Conservation (phyloP, 345 rosid genomes). For the Erysimum cheiranthoides region DNA sequence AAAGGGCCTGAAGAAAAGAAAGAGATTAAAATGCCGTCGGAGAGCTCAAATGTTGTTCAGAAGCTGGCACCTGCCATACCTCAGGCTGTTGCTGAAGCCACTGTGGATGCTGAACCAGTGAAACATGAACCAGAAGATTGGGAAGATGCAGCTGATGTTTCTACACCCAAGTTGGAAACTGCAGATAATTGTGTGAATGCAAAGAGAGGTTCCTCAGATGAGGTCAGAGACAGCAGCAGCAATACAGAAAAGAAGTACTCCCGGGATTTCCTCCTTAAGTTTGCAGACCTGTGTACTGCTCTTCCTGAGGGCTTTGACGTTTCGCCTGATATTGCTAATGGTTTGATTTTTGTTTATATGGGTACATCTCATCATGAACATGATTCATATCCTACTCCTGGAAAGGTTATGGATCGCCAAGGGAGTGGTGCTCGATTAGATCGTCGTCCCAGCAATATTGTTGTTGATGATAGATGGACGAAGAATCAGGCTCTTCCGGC, state of each 20-base stretch:
- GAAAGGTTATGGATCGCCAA: constrained; percentile 70
- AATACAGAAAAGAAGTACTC: constrained; percentile 77
- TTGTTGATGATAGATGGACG: constrained; percentile 75
- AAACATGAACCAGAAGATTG: constrained; percentile 92
- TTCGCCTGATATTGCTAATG: constrained; percentile 57
- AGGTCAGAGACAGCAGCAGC: constrained; percentile 49
- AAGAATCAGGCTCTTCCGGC: constrained; percentile 56
- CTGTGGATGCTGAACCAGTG: constrained; percentile 47
- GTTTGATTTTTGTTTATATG: constrained; percentile 47
- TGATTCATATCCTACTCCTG: constrained; percentile 63
- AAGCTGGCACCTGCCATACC: constrained; percentile 48
- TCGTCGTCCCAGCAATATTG: constrained; percentile 69
- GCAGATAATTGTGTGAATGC: constrained; percentile 42
- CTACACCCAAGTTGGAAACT: constrained; percentile 77
- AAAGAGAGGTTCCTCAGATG: constrained; percentile 44
- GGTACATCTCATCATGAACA: constrained; percentile 58
- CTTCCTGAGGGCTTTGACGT: constrained; percentile 73
- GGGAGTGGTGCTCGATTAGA: constrained; percentile 65
- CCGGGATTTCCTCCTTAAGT: constrained; percentile 88
- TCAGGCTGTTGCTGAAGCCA: constrained; percentile 41
- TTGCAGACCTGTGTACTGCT: constrained; percentile 65
- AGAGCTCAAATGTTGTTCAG: constrained; percentile 40
- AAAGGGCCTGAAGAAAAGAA: constrained; percentile 90
- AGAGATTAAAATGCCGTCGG: constrained; percentile 48
- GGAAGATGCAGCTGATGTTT: constrained; percentile 95